These are phyloP conservation scores for Platanthera zijinensis DNA, from an alignment of 106 monocot species.

Conservation along the genomic window DNA sequence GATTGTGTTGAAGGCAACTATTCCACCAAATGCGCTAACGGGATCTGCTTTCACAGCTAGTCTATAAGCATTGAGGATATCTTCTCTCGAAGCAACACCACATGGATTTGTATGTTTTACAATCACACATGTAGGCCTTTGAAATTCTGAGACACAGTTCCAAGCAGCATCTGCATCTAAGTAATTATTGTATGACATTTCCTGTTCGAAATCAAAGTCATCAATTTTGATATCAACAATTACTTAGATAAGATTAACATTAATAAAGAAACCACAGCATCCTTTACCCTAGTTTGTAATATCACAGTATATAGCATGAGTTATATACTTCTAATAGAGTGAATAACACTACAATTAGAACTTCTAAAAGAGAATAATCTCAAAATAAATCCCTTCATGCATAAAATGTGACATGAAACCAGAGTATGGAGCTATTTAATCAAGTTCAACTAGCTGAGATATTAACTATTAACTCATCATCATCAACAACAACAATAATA, in stretches of 20 bases:
- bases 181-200: conserved; percentile 99
- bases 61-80: conserved; percentile 89
- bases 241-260: not conserved
- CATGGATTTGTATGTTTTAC: conserved; percentile 99
- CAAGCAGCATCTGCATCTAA: conserved; percentile 99
- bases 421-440: too few species aligned
- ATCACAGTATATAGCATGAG: too few species aligned
- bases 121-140: conserved; percentile 81
- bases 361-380: too few species aligned
- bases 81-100: conserved; percentile 45
- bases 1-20: conserved; percentile 87
- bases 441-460: too few species aligned
- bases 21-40: conserved; percentile 95
- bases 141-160: conserved; percentile 98
- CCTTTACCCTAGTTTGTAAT: not conserved
- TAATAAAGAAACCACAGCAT: not conserved
- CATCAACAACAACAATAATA: too few species aligned
- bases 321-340: too few species aligned
- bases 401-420: not conserved
- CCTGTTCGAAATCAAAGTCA: conserved; percentile 29
- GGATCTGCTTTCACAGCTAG: conserved; percentile 93
- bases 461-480: too few species aligned
- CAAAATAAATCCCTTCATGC: not conserved
- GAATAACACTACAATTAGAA: too few species aligned
- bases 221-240: not conserved